Base-by-base conservation (phyloP, 148 eudicot species). In the Cornus kousa region DNA sequence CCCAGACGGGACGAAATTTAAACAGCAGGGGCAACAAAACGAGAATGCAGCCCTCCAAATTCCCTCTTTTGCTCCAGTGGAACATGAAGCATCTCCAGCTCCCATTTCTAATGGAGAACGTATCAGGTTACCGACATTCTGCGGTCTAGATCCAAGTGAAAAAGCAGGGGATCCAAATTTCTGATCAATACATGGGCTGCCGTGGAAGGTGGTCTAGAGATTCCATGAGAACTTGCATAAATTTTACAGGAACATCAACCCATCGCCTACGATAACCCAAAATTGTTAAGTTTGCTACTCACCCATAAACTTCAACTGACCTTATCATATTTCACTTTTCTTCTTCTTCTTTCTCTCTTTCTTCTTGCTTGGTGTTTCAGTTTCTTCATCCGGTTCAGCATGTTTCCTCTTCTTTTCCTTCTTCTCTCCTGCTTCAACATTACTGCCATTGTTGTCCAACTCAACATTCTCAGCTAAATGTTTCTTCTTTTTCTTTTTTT, bases 321-420 rank as follows among this genome's bases (percentile, higher is more conserved):
- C 32, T 68, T 50, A 65, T 87, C 86, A 92, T 9, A 86, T 95
- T 7, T 83, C 89, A 16, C 78, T 82, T 76, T 74, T 90, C 86
- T 90, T 87, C 87, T 92, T 92, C 87, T 93, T 93, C 84, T 94
- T 92, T 76, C 92, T 90, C 55, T 94, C 87, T 78, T 91, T 86
- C 82, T 92, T 89, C 77, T 84, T 91, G 65, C 82, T 84, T 2
- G 83, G 81, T 2, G 90, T 85, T 78, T 90, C 93, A 5, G 73
- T 80, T 19, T 80, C 91, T 23, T 86, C 94, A 24, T 66, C 89
- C 1, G 81, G 72, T 32, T 93, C 97, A 4, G 91, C 87, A 39
- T 87, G 97, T 74, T 91, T 92, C 82, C 97, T 85, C 84, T 90
- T 94, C 93, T 90, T 93, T 79, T 90, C 89, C 67, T 87, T 83